These are phyloP conservation scores for Colletotrichum spaethianum DNA, from an alignment of 2,329 filamentous ascomycete genomes.

Conservation along the genomic window DNA sequence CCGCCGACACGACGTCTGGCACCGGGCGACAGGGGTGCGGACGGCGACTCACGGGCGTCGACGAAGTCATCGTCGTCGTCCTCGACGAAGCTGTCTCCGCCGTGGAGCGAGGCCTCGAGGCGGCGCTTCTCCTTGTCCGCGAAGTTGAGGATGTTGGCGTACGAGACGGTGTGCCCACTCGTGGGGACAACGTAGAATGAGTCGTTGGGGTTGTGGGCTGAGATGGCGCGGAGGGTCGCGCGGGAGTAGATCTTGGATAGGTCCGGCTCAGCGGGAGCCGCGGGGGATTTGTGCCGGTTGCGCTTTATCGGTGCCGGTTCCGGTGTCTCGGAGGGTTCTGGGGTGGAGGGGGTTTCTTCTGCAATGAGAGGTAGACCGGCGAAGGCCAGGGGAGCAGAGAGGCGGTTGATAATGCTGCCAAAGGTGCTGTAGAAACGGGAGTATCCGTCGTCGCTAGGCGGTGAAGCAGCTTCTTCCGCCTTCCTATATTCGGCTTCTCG, in stretches of 20 bases:
- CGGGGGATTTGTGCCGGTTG: slow-evolving; percentile 52
- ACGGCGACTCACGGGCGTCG: slow-evolving; percentile 80
- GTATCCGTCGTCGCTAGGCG: slow-evolving; percentile 80
- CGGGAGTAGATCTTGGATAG: slow-evolving; percentile 87
- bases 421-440: slow-evolving; percentile 93
- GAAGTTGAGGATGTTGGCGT: slow-evolving; percentile 87
- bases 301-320: slow-evolving; percentile 56
- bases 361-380: slow-evolving; percentile 86
- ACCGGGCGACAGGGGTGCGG: slow-evolving; percentile 59
- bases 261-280: slow-evolving; percentile 73
- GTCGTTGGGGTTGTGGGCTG: slow-evolving; percentile 74
- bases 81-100: slow-evolving; percentile 62
- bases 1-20: slow-evolving; percentile 56
- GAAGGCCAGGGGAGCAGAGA: slow-evolving; percentile 93
- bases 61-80: slow-evolving; percentile 89
- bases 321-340: slow-evolving; percentile 52
- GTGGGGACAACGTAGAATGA: slow-evolving; percentile 97
- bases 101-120: slow-evolving; percentile 65
- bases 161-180: slow-evolving; percentile 91
- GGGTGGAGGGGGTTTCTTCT: slow-evolving; percentile 56
- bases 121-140: slow-evolving; percentile 77
- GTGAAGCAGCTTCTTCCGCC: slow-evolving; percentile 46
- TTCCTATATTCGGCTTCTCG: slow-evolving; percentile 46
- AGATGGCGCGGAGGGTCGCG: slow-evolving; percentile 85
- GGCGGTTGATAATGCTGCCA: slow-evolving; percentile 86